phyloP scores from a whole-genome alignment of 169 alveolate genomes.

The Plasmodium yoelii region DNA sequence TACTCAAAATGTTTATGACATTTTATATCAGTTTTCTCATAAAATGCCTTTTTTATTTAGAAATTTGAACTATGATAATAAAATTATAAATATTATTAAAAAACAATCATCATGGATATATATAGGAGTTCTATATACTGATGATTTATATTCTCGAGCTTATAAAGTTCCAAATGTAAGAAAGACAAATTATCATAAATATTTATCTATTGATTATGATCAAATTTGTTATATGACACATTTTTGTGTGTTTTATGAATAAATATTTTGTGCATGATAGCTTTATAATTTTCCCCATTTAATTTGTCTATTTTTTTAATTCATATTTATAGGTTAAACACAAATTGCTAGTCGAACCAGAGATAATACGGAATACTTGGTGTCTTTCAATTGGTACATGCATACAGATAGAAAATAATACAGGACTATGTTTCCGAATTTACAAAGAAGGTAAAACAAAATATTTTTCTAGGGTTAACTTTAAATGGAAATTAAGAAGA shows the following conservation, averaged over 20 bases:
- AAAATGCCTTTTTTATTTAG: conserved; percentile 67
- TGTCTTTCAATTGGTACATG: conserved; percentile 81
- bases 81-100: conserved; percentile 65
- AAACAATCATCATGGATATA: conserved; percentile 65
- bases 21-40: conserved; percentile 49
- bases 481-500: conserved; percentile 56
- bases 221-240: no score
- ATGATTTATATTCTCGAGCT: conserved; percentile 67
- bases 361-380: conserved; percentile 78
- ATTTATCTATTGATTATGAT: no score
- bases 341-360: conserved; percentile 81
- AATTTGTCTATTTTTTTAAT: neutral
- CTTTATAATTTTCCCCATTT: neutral
- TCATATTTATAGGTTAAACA: conserved; percentile 61
- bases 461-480: conserved; percentile 72
- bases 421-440: conserved; percentile 78
- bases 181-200: neutral
- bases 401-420: conserved; percentile 80
- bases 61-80: conserved; percentile 32
- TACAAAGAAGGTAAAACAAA: conserved; percentile 77
- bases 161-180: conserved; percentile 68
- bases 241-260: no score
- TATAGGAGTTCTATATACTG: conserved; percentile 68
- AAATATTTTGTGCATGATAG: neutral
- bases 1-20: conserved; percentile 63